Percentiles rank a stretch among this genome's conserved stretches.
phyloP scores from a whole-genome alignment of 306 rosid genomes.

The Acacia confusa region DNA sequence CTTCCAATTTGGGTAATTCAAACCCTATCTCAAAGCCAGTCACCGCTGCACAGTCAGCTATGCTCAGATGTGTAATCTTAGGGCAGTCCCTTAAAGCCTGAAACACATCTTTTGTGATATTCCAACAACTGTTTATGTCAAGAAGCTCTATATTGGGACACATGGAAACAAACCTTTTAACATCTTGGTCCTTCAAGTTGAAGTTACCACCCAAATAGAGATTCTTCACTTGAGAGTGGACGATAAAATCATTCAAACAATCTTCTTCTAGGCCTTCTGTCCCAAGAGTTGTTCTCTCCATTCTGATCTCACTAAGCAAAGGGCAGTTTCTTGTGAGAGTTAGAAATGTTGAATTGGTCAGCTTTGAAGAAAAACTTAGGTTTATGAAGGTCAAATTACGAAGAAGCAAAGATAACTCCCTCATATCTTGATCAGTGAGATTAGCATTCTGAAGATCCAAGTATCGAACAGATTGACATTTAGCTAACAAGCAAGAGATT shows the following conservation, averaged over 20 bases:
- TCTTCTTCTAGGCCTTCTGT: neutral
- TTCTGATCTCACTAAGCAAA: conserved; percentile 41
- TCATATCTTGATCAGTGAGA: conserved; percentile 41
- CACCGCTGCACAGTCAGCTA: conserved; percentile 32
- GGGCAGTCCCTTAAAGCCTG: conserved; percentile 49
- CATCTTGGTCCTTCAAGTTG: conserved; percentile 21
- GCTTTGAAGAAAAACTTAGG: conserved; percentile 41
- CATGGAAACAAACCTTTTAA: conserved; percentile 36
- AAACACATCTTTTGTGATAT: conserved; percentile 42
- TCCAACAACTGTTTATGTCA: conserved; percentile 41
- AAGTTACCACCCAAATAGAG: conserved; percentile 42
- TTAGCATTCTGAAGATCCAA: conserved; percentile 43
- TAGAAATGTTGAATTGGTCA: conserved; percentile 50
- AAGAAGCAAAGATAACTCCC: conserved; percentile 45
- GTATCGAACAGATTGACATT: conserved; percentile 42
- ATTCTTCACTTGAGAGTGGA: conserved; percentile 41
- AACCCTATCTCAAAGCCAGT: conserved; percentile 37
- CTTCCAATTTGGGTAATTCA: conserved; percentile 51
- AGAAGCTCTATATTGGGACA: conserved; percentile 57
- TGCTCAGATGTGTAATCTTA: conserved; percentile 46
- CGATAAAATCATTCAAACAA: conserved; percentile 1
- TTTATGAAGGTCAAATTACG: conserved; percentile 40
- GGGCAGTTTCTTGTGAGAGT: conserved; percentile 50
- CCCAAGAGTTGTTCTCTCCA: conserved; percentile 46
- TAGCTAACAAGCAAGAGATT: conserved; percentile 41